phyloP scores from a whole-genome alignment of 768 basidiomycete species.

The Amanita pseudoporphyria region DNA sequence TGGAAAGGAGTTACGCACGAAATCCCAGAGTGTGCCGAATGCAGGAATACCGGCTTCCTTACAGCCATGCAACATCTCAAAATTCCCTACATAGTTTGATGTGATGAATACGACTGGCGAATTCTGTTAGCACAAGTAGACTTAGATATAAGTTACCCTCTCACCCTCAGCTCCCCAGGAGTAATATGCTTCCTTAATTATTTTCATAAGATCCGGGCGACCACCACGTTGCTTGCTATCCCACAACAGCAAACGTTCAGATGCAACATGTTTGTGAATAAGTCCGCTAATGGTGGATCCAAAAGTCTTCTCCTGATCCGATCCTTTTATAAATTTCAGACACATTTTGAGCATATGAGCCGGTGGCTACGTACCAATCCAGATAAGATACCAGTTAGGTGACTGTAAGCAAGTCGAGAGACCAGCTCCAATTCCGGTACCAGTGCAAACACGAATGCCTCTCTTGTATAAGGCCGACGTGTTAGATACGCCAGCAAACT shows the following conservation, averaged over 20 bases:
- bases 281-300: constrained; percentile 59
- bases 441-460: constrained; percentile 75
- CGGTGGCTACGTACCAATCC: constrained; percentile 43
- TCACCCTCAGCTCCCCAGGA: constrained; percentile 66
- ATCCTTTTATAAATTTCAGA: constrained; percentile 34
- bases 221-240: constrained; percentile 68
- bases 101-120: constrained; percentile 67
- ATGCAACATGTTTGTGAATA: constrained; percentile 61
- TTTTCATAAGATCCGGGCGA: constrained; percentile 69
- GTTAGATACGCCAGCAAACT: constrained; percentile 77
- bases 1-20: constrained; percentile 23
- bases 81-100: constrained; percentile 72
- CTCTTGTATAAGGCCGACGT: constrained; percentile 72
- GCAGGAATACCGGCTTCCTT: constrained; percentile 59
- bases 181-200: constrained; percentile 58
- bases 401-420: constrained; percentile 74
- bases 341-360: constrained; percentile 1
- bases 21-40: constrained; percentile 68
- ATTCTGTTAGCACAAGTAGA: neutral
- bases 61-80: constrained; percentile 73
- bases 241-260: constrained; percentile 69
- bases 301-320: constrained; percentile 77
- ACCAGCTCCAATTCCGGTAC: constrained; percentile 73
- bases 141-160: constrained; percentile 5
- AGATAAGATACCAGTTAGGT: constrained; percentile 69